phyloP scores from a whole-genome alignment of 2,329 filamentous ascomycete species.

The Colletotrichum chrysophilum region DNA sequence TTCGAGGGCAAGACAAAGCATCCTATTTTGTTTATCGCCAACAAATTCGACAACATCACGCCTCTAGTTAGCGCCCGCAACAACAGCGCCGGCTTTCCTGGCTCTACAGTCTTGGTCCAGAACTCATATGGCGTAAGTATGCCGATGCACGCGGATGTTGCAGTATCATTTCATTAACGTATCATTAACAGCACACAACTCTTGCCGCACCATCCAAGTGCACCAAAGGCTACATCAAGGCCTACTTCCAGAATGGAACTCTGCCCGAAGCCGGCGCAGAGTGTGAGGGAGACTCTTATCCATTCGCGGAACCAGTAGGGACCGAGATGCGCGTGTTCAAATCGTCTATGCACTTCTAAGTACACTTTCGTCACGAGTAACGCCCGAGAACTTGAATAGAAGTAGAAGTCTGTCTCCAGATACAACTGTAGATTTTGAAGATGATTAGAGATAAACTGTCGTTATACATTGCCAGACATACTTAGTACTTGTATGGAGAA shows the following conservation, averaged over 20 bases:
- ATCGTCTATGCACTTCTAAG: not conserved
- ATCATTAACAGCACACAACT: conserved; percentile 50
- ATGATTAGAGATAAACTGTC: no score
- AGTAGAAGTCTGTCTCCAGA: no score
- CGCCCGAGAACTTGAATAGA: no score
- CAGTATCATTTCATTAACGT: not conserved
- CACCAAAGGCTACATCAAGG: conserved; percentile 43
- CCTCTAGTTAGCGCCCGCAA: conserved; percentile 49
- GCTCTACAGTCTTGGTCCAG: conserved; percentile 51
- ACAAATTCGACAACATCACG: conserved; percentile 53
- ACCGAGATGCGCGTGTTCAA: not conserved
- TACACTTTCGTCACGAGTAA: no score
- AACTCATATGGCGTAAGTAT: conserved; percentile 54
- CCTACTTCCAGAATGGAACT: conserved; percentile 50
- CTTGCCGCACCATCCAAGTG: conserved; percentile 49
- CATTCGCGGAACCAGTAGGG: conserved; percentile 36
- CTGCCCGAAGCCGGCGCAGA: conserved; percentile 48
- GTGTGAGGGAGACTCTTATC: conserved; percentile 50
- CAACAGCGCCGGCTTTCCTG: conserved; percentile 47
- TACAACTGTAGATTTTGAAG: no score
- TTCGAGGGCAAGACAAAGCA: conserved; percentile 40
- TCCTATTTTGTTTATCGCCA: conserved; percentile 52
- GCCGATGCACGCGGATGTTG: not conserved
- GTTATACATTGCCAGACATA: no score
- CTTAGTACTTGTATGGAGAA: no score